A percentile compares a stretch with the other conserved stretches of the same genome.
Evolutionary conservation across 805 yeast species (phyloP).

Genomic region (Candida railenensis): DNA sequence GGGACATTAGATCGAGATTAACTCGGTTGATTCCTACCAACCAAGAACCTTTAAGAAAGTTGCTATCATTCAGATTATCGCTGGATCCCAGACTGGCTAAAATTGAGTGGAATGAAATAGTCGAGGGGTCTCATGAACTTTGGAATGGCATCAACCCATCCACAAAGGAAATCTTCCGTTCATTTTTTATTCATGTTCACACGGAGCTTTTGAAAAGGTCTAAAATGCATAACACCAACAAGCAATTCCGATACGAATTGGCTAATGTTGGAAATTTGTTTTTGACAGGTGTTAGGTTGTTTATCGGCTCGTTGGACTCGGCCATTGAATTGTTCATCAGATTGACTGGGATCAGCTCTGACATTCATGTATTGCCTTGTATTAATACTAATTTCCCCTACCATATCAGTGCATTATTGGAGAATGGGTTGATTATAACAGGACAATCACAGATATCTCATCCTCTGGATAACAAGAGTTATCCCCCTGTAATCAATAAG

Average conservation of each 20-base stretch:
- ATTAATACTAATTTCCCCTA: conserved; percentile 81
- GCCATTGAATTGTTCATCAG: conserved; percentile 75
- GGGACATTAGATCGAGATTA: conserved; percentile 82
- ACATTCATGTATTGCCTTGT: conserved; percentile 69
- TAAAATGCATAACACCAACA: conserved; percentile 39
- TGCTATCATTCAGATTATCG: conserved; percentile 50
- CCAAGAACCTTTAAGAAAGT: conserved; percentile 29
- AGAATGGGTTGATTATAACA: conserved; percentile 69
- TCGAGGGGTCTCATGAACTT: conserved; percentile 71
- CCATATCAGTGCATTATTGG: conserved; percentile 75
- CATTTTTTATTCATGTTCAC: conserved; percentile 77
- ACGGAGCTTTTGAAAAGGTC: conserved; percentile 71
- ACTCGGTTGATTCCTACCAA: conserved; percentile 67
- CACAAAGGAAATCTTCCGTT: conserved; percentile 67
- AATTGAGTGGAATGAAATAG: conserved; percentile 71
- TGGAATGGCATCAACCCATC: conserved; percentile 65
- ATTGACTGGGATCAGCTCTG: conserved; percentile 56
- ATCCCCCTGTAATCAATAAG: conserved; percentile 25
- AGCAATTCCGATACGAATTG: conserved; percentile 67
- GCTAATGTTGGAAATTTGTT: conserved; percentile 88
- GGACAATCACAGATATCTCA: conserved; percentile 96
- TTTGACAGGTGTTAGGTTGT: conserved; percentile 75
- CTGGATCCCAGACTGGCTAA: conserved; percentile 52
- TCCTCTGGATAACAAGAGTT: conserved; percentile 42
- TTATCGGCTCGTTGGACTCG: conserved; percentile 80